Percentiles rank a stretch among this genome's conserved stretches.
Evolutionary conservation across 2,329 filamentous ascomycete genomes (phyloP).

Genomic region (Verticillium klebahnii): DNA sequence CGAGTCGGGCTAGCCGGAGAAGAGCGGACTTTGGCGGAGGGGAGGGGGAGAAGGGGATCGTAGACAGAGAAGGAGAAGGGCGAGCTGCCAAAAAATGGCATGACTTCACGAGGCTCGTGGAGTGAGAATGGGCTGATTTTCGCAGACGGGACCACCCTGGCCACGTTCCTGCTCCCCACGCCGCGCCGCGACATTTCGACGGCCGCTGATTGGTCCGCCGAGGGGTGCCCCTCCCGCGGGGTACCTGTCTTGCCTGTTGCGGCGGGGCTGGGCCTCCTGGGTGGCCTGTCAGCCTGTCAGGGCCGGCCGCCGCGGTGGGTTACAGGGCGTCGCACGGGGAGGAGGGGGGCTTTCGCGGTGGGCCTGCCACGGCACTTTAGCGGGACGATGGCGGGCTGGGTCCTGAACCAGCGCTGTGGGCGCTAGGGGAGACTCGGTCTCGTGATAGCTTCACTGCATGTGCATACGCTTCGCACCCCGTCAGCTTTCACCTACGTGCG

Average conservation of each 20-base stretch:
- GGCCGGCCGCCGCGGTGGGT: not conserved
- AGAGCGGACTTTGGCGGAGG: not conserved
- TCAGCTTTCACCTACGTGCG: too few species aligned
- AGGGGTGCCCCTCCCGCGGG: not conserved
- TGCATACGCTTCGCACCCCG: too few species aligned
- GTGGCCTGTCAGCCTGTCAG: not conserved
- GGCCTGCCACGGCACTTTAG: not conserved
- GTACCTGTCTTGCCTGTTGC: not conserved
- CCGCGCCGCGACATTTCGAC: not conserved
- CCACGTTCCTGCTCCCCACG: slow-evolving; percentile 3
- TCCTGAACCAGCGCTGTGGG: not conserved
- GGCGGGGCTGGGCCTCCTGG: not conserved
- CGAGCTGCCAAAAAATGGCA: slow-evolving; percentile 2
- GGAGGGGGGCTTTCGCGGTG: not conserved
- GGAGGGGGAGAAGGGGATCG: not conserved
- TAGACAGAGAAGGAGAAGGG: not conserved
- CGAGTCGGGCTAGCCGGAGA: not conserved
- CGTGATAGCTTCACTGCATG: not conserved
- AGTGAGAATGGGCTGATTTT: slow-evolving; percentile 6
- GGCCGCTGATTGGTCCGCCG: not conserved
- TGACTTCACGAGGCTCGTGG: slow-evolving; percentile 4
- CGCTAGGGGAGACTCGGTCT: not conserved
- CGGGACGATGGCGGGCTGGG: not conserved
- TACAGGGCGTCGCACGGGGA: not conserved
- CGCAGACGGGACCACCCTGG: not conserved